Conservation (phyloP, 257 asterid species). For the Prunella vulgaris region DNA sequence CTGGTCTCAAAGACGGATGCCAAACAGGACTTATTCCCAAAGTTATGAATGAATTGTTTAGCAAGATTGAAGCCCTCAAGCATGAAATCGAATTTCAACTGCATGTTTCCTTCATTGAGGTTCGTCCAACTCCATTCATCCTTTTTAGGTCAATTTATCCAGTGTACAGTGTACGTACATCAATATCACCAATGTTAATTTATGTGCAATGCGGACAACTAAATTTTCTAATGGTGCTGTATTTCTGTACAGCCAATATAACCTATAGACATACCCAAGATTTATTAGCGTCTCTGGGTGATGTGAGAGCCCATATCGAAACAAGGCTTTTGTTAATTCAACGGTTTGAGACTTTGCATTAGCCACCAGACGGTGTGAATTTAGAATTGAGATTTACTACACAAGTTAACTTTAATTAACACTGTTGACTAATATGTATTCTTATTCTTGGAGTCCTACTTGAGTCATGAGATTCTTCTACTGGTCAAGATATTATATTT, state of each 20-base stretch:
- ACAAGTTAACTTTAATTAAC: not conserved
- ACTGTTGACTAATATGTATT: not conserved
- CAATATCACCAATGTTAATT: not conserved
- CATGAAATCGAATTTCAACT: constrained; percentile 80
- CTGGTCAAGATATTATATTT: not conserved
- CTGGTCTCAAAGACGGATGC: constrained; percentile 70
- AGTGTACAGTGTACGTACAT: not conserved
- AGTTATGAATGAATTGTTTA: constrained; percentile 75
- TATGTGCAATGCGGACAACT: not conserved
- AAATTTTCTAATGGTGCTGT: not conserved
- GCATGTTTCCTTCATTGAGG: constrained; percentile 89
- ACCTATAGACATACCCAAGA: not conserved
- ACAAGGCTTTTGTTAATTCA: not conserved
- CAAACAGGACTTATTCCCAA: constrained; percentile 76
- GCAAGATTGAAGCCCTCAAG: constrained; percentile 72
- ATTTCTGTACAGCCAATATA: not conserved
- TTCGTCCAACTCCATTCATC: constrained; percentile 20
- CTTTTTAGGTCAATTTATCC: not conserved
- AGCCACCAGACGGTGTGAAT: not conserved
- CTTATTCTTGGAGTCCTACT: not conserved
- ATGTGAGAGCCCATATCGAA: not conserved
- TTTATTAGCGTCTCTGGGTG: not conserved
- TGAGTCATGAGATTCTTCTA: not conserved
- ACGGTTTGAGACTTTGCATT: not conserved
- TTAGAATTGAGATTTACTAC: not conserved